Conservation (phyloP, 345 rosid species). For the Erodium maritimum region DNA sequence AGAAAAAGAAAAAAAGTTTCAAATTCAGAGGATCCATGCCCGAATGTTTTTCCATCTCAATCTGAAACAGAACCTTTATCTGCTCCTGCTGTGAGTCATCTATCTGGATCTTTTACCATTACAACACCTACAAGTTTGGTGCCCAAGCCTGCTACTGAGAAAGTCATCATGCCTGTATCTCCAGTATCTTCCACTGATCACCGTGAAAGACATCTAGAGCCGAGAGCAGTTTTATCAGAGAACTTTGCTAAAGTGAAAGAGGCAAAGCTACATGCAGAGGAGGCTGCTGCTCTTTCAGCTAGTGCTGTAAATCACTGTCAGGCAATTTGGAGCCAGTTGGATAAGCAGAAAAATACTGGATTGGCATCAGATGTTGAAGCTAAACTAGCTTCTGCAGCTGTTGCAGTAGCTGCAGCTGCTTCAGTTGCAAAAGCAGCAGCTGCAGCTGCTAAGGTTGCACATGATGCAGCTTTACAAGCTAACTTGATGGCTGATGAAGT, state of each 20-base stretch:
- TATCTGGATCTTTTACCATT: slow-evolving; percentile 28
- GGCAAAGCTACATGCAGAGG: slow-evolving; percentile 68
- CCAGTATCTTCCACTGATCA: slow-evolving; percentile 27
- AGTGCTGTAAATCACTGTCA: slow-evolving; percentile 62
- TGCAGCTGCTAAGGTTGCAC: slow-evolving; percentile 90
- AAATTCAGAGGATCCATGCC: slow-evolving; percentile 33
- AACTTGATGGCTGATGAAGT: slow-evolving; percentile 93
- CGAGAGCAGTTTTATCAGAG: slow-evolving; percentile 40
- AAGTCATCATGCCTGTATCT: slow-evolving; percentile 26
- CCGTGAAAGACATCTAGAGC: slow-evolving; percentile 25
- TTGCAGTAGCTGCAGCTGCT: slow-evolving; percentile 78
- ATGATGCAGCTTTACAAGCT: slow-evolving; percentile 89
- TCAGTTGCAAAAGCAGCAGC: slow-evolving; percentile 98
- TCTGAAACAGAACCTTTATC: slow-evolving; percentile 27
- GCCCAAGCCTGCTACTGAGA: slow-evolving; percentile 30
- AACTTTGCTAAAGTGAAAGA: slow-evolving; percentile 48
- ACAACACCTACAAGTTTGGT: slow-evolving; percentile 25
- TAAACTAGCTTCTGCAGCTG: slow-evolving; percentile 75
- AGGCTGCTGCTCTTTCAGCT: slow-evolving; percentile 69
- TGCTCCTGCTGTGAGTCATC: slow-evolving; percentile 28
- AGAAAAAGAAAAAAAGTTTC: slow-evolving; percentile 72
- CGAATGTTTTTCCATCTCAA: slow-evolving; percentile 31
- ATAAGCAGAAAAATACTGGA: slow-evolving; percentile 41
- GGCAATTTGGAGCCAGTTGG: slow-evolving; percentile 66
- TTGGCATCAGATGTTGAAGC: slow-evolving; percentile 47